These are phyloP conservation scores for Paxillus involutus DNA, from an alignment of 768 basidiomycete species.

Conservation along the genomic window DNA sequence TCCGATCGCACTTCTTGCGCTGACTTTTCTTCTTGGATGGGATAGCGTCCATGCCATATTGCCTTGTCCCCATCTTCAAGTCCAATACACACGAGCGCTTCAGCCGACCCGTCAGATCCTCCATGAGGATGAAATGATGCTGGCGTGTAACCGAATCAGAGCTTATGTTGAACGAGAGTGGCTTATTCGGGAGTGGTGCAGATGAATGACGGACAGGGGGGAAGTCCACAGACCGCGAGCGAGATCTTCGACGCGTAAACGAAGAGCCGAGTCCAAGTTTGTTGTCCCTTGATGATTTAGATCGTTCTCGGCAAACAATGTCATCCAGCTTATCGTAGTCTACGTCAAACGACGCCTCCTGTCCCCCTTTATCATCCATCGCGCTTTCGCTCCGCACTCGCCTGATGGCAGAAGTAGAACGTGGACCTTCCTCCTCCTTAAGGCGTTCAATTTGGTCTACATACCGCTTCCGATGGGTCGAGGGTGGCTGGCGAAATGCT, in stretches of 20 bases:
- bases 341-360: conserved; percentile 43
- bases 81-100: conserved; percentile 95
- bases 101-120: conserved; percentile 91
- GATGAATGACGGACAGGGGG: conserved; percentile 25
- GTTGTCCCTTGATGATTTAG: conserved; percentile 17
- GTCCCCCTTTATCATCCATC: conserved; percentile 35
- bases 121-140: conserved; percentile 98
- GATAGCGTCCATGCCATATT: conserved; percentile 96
- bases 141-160: conserved; percentile 70
- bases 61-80: conserved; percentile 99
- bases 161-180: conserved; percentile 35
- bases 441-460: conserved; percentile 37
- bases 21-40: conserved; percentile 95
- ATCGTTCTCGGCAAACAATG: conserved; percentile 16
- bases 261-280: conserved; percentile 23
- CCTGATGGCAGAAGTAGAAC: conserved; percentile 43
- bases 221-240: conserved; percentile 37
- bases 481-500: conserved; percentile 8
- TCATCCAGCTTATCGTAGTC: conserved; percentile 33
- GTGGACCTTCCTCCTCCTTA: conserved; percentile 35
- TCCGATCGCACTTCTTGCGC: conserved; percentile 95
- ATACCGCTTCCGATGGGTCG: conserved; percentile 15
- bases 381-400: conserved; percentile 66
- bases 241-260: conserved; percentile 41
- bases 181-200: conserved; percentile 28